Conservation (phyloP, 2,329 filamentous ascomycete genomes). For the Sporothrix globosa region DNA sequence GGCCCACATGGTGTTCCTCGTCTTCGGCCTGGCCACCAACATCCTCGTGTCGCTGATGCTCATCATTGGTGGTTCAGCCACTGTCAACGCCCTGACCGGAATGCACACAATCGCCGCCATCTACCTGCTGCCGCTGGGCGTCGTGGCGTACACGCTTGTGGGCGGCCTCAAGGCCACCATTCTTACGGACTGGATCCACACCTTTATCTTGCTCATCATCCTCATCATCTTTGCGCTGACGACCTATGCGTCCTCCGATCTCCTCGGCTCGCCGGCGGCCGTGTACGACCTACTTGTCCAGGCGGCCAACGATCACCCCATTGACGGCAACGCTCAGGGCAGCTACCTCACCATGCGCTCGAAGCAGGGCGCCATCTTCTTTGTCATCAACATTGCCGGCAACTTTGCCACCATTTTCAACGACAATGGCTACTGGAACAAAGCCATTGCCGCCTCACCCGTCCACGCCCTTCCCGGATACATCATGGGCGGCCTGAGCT, state of each 20-base stretch:
- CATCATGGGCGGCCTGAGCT: slow-evolving; percentile 80
- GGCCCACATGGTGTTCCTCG: slow-evolving; percentile 77
- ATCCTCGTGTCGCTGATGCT: slow-evolving; percentile 89
- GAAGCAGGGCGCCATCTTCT: slow-evolving; percentile 81
- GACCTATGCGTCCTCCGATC: slow-evolving; percentile 72
- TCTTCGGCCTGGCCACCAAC: slow-evolving; percentile 82
- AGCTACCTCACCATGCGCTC: slow-evolving; percentile 87
- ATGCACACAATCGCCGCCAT: slow-evolving; percentile 79
- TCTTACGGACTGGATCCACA: slow-evolving; percentile 84
- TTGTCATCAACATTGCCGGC: slow-evolving; percentile 74
- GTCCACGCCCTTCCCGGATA: slow-evolving; percentile 87
- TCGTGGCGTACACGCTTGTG: slow-evolving; percentile 76
- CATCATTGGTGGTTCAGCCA: slow-evolving; percentile 79
- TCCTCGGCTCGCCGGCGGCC: slow-evolving; percentile 72
- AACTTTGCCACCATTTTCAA: slow-evolving; percentile 85
- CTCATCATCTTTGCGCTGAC: slow-evolving; percentile 85
- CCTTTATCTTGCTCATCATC: slow-evolving; percentile 80
- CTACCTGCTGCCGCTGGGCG: slow-evolving; percentile 78
- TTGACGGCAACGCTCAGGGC: slow-evolving; percentile 76
- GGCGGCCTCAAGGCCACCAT: slow-evolving; percentile 87
- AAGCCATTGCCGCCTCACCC: slow-evolving; percentile 85
- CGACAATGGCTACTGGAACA: slow-evolving; percentile 91
- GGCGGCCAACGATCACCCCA: slow-evolving; percentile 70
- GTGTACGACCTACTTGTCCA: slow-evolving; percentile 78
- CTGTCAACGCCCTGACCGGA: slow-evolving; percentile 71